These are phyloP conservation scores for Flagelloscypha sp. DNA, from an alignment of 768 basidiomycete species.

Conservation along the genomic window DNA sequence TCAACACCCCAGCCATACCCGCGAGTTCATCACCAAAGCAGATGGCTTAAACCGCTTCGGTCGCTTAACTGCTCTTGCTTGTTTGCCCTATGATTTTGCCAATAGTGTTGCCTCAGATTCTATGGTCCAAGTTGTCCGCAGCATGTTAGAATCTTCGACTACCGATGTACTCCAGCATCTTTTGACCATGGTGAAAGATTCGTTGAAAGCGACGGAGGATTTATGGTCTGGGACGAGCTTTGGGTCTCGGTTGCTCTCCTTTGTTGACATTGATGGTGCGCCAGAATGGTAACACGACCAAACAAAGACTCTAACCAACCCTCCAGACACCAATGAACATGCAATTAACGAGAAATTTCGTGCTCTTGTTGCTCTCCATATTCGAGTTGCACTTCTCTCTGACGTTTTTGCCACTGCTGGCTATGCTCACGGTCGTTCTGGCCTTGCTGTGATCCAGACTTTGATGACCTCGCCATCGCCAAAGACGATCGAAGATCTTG, in stretches of 20 bases:
- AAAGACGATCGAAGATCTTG: slow-evolving; percentile 63
- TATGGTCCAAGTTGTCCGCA: slow-evolving; percentile 80
- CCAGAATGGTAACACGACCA: too few species aligned
- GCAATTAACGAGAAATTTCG: slow-evolving; percentile 67
- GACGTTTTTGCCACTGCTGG: slow-evolving; percentile 83
- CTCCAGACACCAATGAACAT: too few species aligned
- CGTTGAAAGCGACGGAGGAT: slow-evolving; percentile 56
- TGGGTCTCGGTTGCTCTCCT: slow-evolving; percentile 54
- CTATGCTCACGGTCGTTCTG: slow-evolving; percentile 72
- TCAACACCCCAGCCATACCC: slow-evolving; percentile 83
- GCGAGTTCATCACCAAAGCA: slow-evolving; percentile 73
- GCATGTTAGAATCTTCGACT: slow-evolving; percentile 82
- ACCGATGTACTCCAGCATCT: slow-evolving; percentile 67
- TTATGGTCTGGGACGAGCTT: slow-evolving; percentile 57
- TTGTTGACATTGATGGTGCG: slow-evolving; percentile 49
- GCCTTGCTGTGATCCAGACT: slow-evolving; percentile 65
- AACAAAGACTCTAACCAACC: too few species aligned
- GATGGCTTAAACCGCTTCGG: slow-evolving; percentile 72
- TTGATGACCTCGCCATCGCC: slow-evolving; percentile 58
- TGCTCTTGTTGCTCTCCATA: slow-evolving; percentile 63
- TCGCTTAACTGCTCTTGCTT: slow-evolving; percentile 72
- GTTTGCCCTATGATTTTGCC: slow-evolving; percentile 83
- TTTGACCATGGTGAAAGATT: slow-evolving; percentile 58
- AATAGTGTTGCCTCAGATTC: slow-evolving; percentile 81
- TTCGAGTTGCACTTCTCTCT: slow-evolving; percentile 73